Evolutionary conservation across 129 eudicot genomes (phyloP), one percentile per base, ranked within the genome.

Genomic region (Escallonia herrerae): DNA sequence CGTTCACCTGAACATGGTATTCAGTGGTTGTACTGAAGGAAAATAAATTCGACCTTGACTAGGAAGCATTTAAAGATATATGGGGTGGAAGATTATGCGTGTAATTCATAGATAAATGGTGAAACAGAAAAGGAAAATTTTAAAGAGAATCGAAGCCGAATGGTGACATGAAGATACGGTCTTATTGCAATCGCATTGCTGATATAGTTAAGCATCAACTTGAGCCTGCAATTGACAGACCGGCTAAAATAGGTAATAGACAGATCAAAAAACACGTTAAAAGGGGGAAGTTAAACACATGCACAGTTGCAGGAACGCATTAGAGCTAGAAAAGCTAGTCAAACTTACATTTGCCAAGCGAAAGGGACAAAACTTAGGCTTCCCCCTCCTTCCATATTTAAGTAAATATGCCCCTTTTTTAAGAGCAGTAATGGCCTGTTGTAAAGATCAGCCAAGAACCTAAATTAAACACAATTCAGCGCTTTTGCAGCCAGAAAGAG

Each of bases 321-420:
- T 3, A 44, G 54, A 66, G 8, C 52, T 15, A 61, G 49, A 55
- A 52, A 22, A 42, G 43, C 6, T 63, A 40, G 38, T 63, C 9
- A 51, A 66, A 73, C 93, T 88, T 84, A 93, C 96, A 82, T 93
- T 93, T 61, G 99, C 77, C 75, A 93, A 80, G 76, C 99, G 87
- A 74, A 93, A 89, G 37, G 95, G 99, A 67, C 95, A 87, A 74
- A 85, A 87, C 65, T 91, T 91, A 37, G 96, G 97, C 74, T 79
- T 87, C 74, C 96, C 99, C 63, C 99, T 86, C 76, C 99, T 86
- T 75, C 96, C 99, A 74, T 93, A 89, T 74, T 93, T 93, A 58
- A 93, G 93, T 66, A 93, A 77, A 80, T 71, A 73, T 22, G 99
- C 96, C 39, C 99, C 96, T 72, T 93, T 93, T 81, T 93, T 93